phyloP scores from a whole-genome alignment of 2,329 filamentous ascomycete species.

The Blastomyces silverae region DNA sequence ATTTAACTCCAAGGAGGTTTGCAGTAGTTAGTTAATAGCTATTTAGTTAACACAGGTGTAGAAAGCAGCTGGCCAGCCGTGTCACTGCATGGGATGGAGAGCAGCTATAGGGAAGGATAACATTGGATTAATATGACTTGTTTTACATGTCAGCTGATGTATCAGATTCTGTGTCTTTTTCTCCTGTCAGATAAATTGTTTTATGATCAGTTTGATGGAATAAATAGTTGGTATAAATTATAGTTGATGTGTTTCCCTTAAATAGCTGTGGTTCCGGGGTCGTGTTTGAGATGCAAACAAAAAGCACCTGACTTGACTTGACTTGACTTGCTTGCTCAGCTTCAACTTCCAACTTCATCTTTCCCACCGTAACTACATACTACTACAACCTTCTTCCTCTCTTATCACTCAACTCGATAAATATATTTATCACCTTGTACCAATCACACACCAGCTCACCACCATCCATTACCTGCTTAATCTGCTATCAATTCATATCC shows the following conservation, averaged over 20 bases:
- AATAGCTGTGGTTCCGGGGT: background rate
- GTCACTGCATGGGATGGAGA: too few species aligned
- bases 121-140: constrained; percentile 2
- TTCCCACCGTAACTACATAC: background rate
- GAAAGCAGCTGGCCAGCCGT: too few species aligned
- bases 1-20: too few species aligned
- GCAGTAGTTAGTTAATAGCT: too few species aligned
- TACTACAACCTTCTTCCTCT: too few species aligned
- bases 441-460: background rate
- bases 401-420: background rate
- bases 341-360: background rate
- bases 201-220: too few species aligned
- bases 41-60: too few species aligned
- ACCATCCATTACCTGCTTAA: background rate
- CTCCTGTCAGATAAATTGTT: background rate
- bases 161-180: background rate
- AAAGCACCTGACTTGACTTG: constrained; percentile 1
- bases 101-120: background rate
- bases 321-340: background rate
- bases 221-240: too few species aligned
- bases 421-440: background rate
- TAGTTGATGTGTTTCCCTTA: background rate
- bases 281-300: background rate
- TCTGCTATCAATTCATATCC: background rate
- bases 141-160: background rate